Conservation (phyloP, 164 flowering plant species). For the Magnolia kwangsiensis region DNA sequence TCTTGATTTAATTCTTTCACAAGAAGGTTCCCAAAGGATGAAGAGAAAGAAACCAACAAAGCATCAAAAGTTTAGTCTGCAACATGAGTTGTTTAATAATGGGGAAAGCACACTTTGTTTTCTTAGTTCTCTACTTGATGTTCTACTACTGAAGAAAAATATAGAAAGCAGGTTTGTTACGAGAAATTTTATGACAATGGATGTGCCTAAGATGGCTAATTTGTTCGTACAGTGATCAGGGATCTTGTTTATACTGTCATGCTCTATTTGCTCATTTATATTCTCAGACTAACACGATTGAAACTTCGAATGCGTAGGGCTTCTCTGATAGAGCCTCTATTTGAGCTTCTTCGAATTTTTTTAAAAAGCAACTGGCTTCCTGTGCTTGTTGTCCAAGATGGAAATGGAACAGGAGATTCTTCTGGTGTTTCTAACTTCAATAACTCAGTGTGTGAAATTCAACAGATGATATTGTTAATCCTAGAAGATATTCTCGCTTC, state of each 20-base stretch:
- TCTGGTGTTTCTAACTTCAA: constrained; percentile 28
- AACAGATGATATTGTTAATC: constrained; percentile 54
- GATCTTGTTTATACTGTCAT: neutral
- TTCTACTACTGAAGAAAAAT: constrained; percentile 74
- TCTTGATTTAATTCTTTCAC: constrained; percentile 38
- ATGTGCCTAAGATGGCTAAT: neutral
- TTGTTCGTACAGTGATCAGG: neutral
- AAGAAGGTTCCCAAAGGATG: constrained; percentile 25
- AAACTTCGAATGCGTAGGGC: constrained; percentile 32
- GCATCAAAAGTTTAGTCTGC: constrained; percentile 11
- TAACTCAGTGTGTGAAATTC: constrained; percentile 33
- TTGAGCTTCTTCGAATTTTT: constrained; percentile 53
- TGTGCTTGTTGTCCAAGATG: constrained; percentile 21
- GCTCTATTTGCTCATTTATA: neutral
- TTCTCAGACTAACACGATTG: neutral
- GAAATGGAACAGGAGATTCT: constrained; percentile 25
- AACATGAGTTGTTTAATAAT: constrained; percentile 17
- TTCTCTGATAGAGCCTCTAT: constrained; percentile 58
- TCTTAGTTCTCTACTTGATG: constrained; percentile 75
- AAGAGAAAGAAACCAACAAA: constrained; percentile 44
- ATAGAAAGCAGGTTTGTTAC: constrained; percentile 54
- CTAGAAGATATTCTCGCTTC: constrained; percentile 65
- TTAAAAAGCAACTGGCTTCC: constrained; percentile 34
- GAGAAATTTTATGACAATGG: neutral
- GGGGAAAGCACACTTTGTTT: constrained; percentile 37